A percentile compares a stretch with the other conserved stretches of the same genome.
phyloP scores from a whole-genome alignment of 179 eudicot genomes.

The Vitellaria paradoxa region DNA sequence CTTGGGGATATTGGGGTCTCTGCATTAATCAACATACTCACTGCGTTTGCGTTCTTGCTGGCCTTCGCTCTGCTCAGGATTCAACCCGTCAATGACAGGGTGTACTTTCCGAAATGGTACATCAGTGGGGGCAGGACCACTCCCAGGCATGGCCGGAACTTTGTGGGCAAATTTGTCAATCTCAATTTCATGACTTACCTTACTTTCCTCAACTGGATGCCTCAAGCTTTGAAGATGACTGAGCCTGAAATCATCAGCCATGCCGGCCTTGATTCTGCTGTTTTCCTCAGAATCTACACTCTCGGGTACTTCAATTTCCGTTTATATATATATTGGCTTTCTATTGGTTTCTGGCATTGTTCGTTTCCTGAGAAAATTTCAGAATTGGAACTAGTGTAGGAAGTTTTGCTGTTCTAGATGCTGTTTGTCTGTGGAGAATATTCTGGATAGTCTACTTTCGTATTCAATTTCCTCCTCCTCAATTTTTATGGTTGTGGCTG shows the following conservation, averaged over 20 bases:
- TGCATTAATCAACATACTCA: constrained; percentile 61
- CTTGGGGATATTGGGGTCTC: constrained; percentile 75
- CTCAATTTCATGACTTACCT: constrained; percentile 53
- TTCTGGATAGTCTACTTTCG: background rate
- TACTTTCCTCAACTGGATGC: constrained; percentile 73
- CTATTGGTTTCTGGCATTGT: background rate
- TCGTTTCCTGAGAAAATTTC: background rate
- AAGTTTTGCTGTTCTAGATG: background rate
- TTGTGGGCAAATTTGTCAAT: constrained; percentile 63
- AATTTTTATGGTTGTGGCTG: background rate
- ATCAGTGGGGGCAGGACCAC: constrained; percentile 47
- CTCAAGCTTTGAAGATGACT: constrained; percentile 60
- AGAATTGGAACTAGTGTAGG: background rate
- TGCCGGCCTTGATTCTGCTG: constrained; percentile 78
- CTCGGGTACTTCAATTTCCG: constrained; percentile 44
- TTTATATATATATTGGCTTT: background rate
- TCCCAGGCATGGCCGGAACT: constrained; percentile 35
- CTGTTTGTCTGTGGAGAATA: background rate
- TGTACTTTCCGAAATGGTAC: constrained; percentile 73
- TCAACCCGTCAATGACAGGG: constrained; percentile 77
- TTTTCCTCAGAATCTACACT: constrained; percentile 58
- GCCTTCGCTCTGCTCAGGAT: constrained; percentile 76
- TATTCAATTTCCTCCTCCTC: background rate
- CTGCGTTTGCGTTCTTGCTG: constrained; percentile 59
- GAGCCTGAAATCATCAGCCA: constrained; percentile 48